A percentile compares a stretch with the other conserved stretches of the same genome.
phyloP scores from a whole-genome alignment of 2,329 filamentous ascomycete genomes.

The Rutstroemia sp. region DNA sequence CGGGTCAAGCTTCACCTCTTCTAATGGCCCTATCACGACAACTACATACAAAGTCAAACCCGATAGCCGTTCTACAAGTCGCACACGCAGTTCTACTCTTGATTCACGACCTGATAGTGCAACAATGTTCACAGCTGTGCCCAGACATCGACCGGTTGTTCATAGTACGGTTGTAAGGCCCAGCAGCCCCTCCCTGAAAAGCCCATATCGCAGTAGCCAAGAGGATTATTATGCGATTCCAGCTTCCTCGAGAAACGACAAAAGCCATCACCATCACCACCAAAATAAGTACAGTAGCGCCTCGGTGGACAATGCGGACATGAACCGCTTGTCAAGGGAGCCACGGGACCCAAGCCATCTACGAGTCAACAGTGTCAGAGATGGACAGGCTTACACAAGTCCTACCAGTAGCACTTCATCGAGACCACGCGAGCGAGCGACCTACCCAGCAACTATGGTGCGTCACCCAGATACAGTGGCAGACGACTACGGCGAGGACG shows the following conservation, averaged over 20 bases:
- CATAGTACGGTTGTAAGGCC: conserved; percentile 26
- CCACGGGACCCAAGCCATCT: conserved; percentile 16
- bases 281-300: conserved; percentile 38
- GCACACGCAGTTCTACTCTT: conserved; percentile 40
- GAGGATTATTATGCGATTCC: conserved; percentile 49
- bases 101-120: conserved; percentile 44
- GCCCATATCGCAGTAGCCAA: conserved; percentile 46
- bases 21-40: conserved; percentile 36
- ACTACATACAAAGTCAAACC: conserved; percentile 51
- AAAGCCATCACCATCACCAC: conserved; percentile 9
- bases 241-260: conserved; percentile 46
- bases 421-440: conserved; percentile 16
- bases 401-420: not conserved
- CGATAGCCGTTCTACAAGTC: conserved; percentile 43
- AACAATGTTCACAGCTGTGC: conserved; percentile 46
- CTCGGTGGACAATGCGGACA: conserved; percentile 44
- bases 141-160: conserved; percentile 27
- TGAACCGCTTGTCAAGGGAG: conserved; percentile 19
- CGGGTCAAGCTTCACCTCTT: conserved; percentile 25
- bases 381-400: conserved; percentile 17
- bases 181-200: conserved; percentile 43
- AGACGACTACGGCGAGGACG: conserved; percentile 50
- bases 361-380: conserved; percentile 17
- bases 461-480: conserved; percentile 37
- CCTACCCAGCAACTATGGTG: conserved; percentile 18